Conservation (phyloP, 2,329 filamentous ascomycete genomes). For the Ophiostoma himal-ulmi region DNA sequence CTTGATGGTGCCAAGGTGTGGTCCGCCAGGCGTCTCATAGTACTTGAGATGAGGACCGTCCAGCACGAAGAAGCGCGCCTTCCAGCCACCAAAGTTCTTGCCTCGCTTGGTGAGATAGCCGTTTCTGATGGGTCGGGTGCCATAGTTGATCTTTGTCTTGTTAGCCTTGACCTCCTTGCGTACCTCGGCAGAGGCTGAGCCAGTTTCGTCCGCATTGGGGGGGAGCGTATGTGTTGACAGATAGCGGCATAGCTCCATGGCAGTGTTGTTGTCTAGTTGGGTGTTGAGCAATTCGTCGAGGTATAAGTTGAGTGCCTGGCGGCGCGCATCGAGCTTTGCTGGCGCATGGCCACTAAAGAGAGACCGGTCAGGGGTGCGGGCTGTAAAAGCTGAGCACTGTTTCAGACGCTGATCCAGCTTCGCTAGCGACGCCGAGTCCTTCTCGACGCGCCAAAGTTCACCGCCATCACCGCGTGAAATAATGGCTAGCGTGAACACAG, state of each 20-base stretch:
- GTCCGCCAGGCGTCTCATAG: slow-evolving; percentile 83
- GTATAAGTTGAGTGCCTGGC: slow-evolving; percentile 74
- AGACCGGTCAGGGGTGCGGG: slow-evolving; percentile 73
- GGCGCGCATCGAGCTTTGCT: slow-evolving; percentile 83
- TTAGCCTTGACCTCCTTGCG: slow-evolving; percentile 31
- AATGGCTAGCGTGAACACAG: slow-evolving; percentile 86
- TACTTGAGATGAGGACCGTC: slow-evolving; percentile 69
- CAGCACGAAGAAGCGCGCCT: slow-evolving; percentile 64
- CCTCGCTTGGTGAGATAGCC: slow-evolving; percentile 94
- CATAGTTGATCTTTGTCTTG: slow-evolving; percentile 47
- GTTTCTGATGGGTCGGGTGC: slow-evolving; percentile 66
- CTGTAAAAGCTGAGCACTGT: slow-evolving; percentile 63
- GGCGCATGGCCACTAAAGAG: slow-evolving; percentile 91
- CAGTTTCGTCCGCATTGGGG: slow-evolving; percentile 54
- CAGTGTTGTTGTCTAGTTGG: slow-evolving; percentile 68
- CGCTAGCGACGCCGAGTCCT: slow-evolving; percentile 75
- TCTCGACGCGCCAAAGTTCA: slow-evolving; percentile 92
- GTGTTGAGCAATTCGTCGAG: slow-evolving; percentile 81
- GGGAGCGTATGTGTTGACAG: slow-evolving; percentile 64
- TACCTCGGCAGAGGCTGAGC: slow-evolving; percentile 34
- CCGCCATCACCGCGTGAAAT: slow-evolving; percentile 67
- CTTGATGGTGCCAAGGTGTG: slow-evolving; percentile 90
- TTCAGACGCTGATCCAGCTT: slow-evolving; percentile 77
- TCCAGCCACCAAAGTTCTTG: slow-evolving; percentile 99
- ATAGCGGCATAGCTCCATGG: slow-evolving; percentile 79